Percentiles rank a stretch among this genome's conserved stretches.
Conservation (phyloP, 2,329 filamentous ascomycete species). For the Huntiella omanensis region DNA sequence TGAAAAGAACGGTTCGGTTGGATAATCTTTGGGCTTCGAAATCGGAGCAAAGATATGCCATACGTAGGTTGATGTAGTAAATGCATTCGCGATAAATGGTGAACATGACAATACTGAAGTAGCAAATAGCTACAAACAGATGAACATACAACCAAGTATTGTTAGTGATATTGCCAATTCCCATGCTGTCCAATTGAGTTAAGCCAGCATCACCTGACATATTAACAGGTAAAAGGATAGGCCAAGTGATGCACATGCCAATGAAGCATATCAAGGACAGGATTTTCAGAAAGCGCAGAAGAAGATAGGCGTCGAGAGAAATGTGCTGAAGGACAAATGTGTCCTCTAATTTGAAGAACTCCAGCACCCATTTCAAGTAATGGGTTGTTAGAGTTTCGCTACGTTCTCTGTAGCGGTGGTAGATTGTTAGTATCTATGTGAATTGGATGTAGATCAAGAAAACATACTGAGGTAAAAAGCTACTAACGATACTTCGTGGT, state of each 20-base stretch:
- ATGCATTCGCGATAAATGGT: slow-evolving; percentile 78
- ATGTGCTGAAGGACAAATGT: slow-evolving; percentile 70
- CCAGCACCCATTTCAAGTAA: slow-evolving; percentile 40
- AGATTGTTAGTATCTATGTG: slow-evolving; percentile 11
- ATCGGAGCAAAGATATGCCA: slow-evolving; percentile 79
- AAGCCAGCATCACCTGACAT: slow-evolving; percentile 53
- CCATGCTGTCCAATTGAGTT: slow-evolving; percentile 38
- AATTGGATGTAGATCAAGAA: background rate
- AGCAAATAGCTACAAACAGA: slow-evolving; percentile 60
- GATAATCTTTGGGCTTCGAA: slow-evolving; percentile 71
- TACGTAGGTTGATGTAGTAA: slow-evolving; percentile 83
- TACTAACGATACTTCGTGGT: slow-evolving; percentile 31
- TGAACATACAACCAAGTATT: slow-evolving; percentile 61
- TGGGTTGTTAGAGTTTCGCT: slow-evolving; percentile 36
- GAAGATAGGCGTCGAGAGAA: slow-evolving; percentile 74
- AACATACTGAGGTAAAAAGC: slow-evolving; percentile 30
- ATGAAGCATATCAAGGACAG: slow-evolving; percentile 60
- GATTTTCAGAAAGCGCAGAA: slow-evolving; percentile 69
- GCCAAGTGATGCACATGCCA: slow-evolving; percentile 67
- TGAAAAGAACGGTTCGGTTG: slow-evolving; percentile 82
- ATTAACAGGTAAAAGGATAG: slow-evolving; percentile 68
- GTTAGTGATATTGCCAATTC: slow-evolving; percentile 30
- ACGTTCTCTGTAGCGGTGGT: slow-evolving; percentile 26
- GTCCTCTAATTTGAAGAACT: slow-evolving; percentile 48
- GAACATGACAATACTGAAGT: slow-evolving; percentile 76